Conservation (phyloP, 208 protist species). For the Wallacemonas collosoma region DNA sequence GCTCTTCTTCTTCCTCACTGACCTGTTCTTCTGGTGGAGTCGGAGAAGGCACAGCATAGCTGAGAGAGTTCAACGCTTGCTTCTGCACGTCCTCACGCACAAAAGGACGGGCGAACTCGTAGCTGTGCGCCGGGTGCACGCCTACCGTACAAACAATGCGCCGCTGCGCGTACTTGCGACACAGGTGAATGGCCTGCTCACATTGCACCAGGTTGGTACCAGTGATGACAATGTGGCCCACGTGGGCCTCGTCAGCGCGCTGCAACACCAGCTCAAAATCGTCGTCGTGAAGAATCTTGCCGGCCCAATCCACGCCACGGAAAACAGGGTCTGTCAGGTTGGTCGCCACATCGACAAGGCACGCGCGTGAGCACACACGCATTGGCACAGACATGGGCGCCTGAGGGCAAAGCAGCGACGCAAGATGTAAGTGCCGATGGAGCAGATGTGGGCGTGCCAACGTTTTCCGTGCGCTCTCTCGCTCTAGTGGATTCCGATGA, state of each 20-base stretch:
- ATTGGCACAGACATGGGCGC: background rate
- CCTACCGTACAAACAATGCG: constrained; percentile 78
- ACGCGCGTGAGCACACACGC: constrained; percentile 17
- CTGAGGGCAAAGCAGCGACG: too few relatives aligned
- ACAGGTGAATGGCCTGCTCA: constrained; percentile 81
- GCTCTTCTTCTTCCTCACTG: constrained; percentile 21
- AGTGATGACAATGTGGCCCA: constrained; percentile 85
- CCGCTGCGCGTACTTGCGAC: constrained; percentile 53
- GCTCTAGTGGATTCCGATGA: too few relatives aligned
- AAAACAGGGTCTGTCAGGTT: constrained; percentile 92
- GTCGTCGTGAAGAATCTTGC: constrained; percentile 71
- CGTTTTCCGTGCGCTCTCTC: too few relatives aligned
- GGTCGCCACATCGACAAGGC: constrained; percentile 85
- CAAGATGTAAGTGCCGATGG: too few relatives aligned
- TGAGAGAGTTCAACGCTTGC: constrained; percentile 1
- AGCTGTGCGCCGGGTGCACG: constrained; percentile 82
- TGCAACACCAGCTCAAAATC: constrained; percentile 82
- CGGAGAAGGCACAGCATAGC: background rate
- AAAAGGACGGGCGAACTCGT: constrained; percentile 66
- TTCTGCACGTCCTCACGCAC: constrained; percentile 29
- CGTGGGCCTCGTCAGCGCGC: constrained; percentile 50
- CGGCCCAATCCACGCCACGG: constrained; percentile 83
- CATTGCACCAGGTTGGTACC: constrained; percentile 78
- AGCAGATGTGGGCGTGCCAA: too few relatives aligned
- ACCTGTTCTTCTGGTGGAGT: constrained; percentile 8